phyloP scores from a whole-genome alignment of 208 protist genomes.

The Acanthamoeba sp. region DNA sequence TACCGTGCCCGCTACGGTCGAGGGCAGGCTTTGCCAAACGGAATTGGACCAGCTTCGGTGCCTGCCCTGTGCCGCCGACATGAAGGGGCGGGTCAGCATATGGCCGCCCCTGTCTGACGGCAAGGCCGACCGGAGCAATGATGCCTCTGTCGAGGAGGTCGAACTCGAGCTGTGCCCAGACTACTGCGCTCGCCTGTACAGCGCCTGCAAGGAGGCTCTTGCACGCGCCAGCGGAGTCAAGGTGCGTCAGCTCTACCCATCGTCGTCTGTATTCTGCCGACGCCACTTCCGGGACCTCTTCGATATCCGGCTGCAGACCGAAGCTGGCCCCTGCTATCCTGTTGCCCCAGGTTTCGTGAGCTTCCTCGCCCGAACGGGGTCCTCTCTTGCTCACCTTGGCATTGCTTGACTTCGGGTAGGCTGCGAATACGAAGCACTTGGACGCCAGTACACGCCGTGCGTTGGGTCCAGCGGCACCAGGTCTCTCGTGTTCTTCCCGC shows the following conservation, averaged over 20 bases:
- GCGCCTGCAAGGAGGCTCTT: background rate
- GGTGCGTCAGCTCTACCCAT: background rate
- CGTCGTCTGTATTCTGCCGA: background rate
- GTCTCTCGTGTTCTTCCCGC: constrained; percentile 4
- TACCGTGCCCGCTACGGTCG: background rate
- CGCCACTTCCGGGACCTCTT: background rate
- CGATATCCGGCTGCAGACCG: constrained; percentile 25
- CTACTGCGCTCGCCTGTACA: constrained; percentile 23
- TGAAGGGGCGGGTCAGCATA: background rate
- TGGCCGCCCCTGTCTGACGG: background rate
- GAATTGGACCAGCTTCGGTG: constrained; percentile 19
- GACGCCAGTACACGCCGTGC: constrained; percentile 42
- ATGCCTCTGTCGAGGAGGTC: background rate
- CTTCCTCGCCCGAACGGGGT: background rate
- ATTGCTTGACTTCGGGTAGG: background rate
- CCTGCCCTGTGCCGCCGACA: background rate
- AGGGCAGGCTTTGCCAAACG: background rate
- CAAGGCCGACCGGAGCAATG: background rate
- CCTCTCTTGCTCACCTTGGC: background rate
- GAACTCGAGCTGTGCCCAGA: constrained; percentile 41
- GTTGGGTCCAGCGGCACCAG: background rate
- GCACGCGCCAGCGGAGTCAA: background rate
- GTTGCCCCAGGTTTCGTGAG: background rate
- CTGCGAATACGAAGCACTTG: background rate
- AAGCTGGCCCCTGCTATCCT: background rate